Conservation (phyloP, 805 yeast species). For the Torulaspora delbrueckii region DNA sequence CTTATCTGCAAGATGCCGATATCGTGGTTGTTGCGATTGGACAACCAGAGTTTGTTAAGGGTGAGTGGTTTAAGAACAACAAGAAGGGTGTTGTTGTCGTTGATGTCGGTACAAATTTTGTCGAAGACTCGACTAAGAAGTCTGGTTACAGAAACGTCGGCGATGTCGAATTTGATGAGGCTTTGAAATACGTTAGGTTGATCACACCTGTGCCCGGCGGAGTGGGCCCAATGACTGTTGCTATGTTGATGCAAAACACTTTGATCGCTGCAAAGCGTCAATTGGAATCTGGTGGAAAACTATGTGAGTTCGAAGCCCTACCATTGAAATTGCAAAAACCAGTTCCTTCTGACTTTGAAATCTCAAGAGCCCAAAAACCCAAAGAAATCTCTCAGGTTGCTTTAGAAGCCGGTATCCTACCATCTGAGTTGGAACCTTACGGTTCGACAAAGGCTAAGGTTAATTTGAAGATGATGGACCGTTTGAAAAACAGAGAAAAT, state of each 20-base stretch:
- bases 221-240: conserved; percentile 90
- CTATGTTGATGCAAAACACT: conserved; percentile 71
- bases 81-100: conserved; percentile 57
- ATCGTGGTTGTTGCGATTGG: conserved; percentile 82
- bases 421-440: conserved; percentile 65
- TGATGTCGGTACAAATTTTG: conserved; percentile 79
- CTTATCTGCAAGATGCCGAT: conserved; percentile 64
- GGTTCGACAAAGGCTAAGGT: conserved; percentile 78
- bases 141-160: conserved; percentile 72
- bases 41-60: conserved; percentile 61
- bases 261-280: conserved; percentile 58
- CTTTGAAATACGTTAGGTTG: conserved; percentile 38
- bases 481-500: conserved; percentile 53
- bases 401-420: conserved; percentile 59
- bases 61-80: conserved; percentile 60
- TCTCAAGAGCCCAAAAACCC: conserved; percentile 71
- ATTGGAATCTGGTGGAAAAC: conserved; percentile 23
- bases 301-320: conserved; percentile 44
- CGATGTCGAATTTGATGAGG: conserved; percentile 63
- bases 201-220: conserved; percentile 92
- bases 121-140: conserved; percentile 60
- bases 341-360: conserved; percentile 77
- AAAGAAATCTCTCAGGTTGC: conserved; percentile 66
- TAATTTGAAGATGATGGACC: conserved; percentile 55
- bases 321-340: conserved; percentile 54